phyloP scores from a whole-genome alignment of 169 alveolate species.

The Plasmodium inui region DNA sequence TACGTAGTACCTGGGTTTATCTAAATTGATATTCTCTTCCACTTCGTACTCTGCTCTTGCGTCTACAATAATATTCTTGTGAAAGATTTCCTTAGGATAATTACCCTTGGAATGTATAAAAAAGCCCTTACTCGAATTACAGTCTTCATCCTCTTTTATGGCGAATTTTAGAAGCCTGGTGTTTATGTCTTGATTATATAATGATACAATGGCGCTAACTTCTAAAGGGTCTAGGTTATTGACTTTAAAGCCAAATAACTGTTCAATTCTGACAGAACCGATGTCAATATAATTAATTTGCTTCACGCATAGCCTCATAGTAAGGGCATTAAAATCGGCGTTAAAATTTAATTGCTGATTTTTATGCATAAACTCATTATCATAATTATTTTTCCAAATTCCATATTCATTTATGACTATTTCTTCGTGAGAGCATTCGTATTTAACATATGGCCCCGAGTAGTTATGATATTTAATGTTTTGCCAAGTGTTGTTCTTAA shows the following conservation, averaged over 20 bases:
- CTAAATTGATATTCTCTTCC: neutral
- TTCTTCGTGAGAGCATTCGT: conserved; percentile 38
- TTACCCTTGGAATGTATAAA: conserved; percentile 8
- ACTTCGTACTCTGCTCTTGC: conserved; percentile 18
- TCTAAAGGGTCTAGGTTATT: conserved; percentile 2
- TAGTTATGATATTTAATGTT: conserved; percentile 39
- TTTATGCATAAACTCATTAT: conserved; percentile 13
- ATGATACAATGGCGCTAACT: conserved; percentile 11
- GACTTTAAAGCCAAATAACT: conserved; percentile 3
- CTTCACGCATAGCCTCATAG: conserved; percentile 62
- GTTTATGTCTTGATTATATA: conserved; percentile 29
- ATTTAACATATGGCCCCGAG: conserved; percentile 47
- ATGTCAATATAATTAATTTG: conserved; percentile 40
- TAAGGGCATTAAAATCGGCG: conserved; percentile 16
- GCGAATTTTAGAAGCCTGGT: conserved; percentile 56
- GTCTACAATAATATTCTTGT: conserved; percentile 7
- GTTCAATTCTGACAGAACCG: conserved; percentile 46
- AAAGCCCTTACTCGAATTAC: conserved; percentile 38
- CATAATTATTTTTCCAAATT: conserved; percentile 13
- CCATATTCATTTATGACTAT: conserved; percentile 41
- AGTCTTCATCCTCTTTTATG: conserved; percentile 44
- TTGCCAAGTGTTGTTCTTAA: conserved; percentile 1
- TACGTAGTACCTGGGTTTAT: conserved; percentile 38
- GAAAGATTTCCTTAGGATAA: neutral
- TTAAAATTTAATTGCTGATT: conserved; percentile 22